Conservation (phyloP, 306 rosid genomes). For the Cajanus cajan region DNA sequence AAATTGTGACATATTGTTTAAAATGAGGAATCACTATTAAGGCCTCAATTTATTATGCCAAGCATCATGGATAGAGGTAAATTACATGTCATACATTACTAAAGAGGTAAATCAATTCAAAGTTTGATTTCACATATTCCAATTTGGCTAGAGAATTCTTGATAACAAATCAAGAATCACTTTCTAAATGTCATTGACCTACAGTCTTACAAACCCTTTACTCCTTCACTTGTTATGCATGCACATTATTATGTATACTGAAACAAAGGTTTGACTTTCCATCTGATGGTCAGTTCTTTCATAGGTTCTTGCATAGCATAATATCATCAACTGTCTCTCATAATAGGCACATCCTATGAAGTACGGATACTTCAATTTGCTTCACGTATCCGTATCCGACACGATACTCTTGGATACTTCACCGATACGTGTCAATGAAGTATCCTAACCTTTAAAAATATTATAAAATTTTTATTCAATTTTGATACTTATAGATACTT, state of each 20-base stretch:
- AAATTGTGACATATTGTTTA: constrained; percentile 10
- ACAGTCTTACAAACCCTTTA: constrained; percentile 15
- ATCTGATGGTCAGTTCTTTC: constrained; percentile 17
- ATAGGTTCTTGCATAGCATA: constrained; percentile 6
- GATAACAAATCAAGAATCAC: constrained; percentile 4
- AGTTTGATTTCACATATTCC: constrained; percentile 14
- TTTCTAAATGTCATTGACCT: constrained; percentile 16
- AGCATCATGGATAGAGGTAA: constrained; percentile 9
- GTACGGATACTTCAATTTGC: too few species aligned
- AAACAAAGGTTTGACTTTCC: constrained; percentile 22
- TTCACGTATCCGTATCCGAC: too few species aligned
- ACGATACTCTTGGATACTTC: too few species aligned
- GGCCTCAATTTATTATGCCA: neutral
- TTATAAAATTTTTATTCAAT: too few species aligned
- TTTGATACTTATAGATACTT: too few species aligned
- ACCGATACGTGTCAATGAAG: too few species aligned
- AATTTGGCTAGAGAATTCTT: constrained; percentile 8
- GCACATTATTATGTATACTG: neutral
- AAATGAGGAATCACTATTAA: constrained; percentile 7
- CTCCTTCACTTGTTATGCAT: constrained; percentile 2
- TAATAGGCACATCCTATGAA: too few species aligned
- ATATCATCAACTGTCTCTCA: constrained; percentile 8
- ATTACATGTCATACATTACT: neutral
- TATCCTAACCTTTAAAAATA: too few species aligned
- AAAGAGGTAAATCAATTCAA: constrained; percentile 18